Percentiles rank a stretch among this genome's conserved stretches.
phyloP scores from a whole-genome alignment of 2,329 filamentous ascomycete genomes.

The Fusarium sp. region DNA sequence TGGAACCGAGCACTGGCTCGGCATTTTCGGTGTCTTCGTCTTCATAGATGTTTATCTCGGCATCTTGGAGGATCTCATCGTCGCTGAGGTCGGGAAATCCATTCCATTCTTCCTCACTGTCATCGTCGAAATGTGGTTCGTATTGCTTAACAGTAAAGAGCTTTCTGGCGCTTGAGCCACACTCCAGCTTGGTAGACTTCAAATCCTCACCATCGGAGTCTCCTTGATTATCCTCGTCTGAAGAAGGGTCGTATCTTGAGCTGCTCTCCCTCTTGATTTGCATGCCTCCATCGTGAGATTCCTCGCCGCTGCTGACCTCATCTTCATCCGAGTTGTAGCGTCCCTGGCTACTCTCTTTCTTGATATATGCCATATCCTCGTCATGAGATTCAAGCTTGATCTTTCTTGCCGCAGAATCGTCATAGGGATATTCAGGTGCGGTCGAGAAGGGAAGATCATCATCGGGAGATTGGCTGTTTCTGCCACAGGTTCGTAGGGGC shows the following conservation, averaged over 20 bases:
- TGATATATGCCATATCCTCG: neutral
- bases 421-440: conserved; percentile 4
- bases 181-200: neutral
- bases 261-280: conserved; percentile 2
- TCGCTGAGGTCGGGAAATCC: conserved; percentile 3
- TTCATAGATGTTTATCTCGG: neutral
- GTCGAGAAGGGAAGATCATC: conserved; percentile 14
- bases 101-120: conserved; percentile 1
- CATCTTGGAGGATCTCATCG: neutral
- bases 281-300: neutral
- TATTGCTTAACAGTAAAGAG: neutral
- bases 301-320: neutral
- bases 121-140: neutral
- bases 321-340: neutral
- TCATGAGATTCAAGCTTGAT: conserved; percentile 23
- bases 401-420: neutral
- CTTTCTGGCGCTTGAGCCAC: neutral
- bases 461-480: neutral
- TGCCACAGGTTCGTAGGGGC: neutral
- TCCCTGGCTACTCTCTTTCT: conserved; percentile 6
- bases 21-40: neutral
- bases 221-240: neutral
- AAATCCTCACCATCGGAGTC: neutral
- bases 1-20: neutral
- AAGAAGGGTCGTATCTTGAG: neutral